Conservation (phyloP, 192 early-diverging fungal species). For the Podila verticillata region DNA sequence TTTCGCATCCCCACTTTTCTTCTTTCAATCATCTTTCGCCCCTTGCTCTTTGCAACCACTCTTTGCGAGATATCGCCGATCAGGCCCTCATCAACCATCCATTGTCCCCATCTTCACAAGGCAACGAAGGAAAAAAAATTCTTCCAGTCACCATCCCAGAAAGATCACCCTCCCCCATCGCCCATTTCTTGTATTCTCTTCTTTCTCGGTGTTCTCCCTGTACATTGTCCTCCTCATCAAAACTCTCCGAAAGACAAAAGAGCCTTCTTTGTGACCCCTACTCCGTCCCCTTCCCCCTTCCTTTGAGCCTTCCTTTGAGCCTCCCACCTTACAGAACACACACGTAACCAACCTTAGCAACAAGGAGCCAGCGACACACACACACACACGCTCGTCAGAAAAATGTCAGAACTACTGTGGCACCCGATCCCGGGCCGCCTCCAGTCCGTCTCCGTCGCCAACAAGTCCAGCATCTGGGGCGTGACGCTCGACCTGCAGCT, state of each 20-base stretch:
- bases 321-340: background rate
- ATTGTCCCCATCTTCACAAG: too few relatives aligned
- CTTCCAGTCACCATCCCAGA: too few relatives aligned
- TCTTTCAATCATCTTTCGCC: too few relatives aligned
- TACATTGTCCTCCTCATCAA: background rate
- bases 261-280: too few relatives aligned
- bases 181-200: background rate
- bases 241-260: too few relatives aligned
- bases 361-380: background rate
- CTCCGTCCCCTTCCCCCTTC: too few relatives aligned
- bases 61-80: background rate
- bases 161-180: background rate
- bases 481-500: constrained; percentile 46
- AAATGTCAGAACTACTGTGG: constrained; percentile 8
- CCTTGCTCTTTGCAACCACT: too few relatives aligned
- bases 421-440: constrained; percentile 38
- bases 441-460: constrained; percentile 38
- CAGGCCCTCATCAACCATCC: background rate
- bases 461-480: constrained; percentile 41
- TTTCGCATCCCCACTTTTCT: background rate
- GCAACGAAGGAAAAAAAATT: too few relatives aligned
- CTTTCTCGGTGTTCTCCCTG: background rate
- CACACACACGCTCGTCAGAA: background rate
- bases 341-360: background rate
- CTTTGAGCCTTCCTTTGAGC: too few relatives aligned